Percentiles rank a stretch among this genome's conserved stretches.
Conservation (phyloP, 2,329 filamentous ascomycete species). For the Bretziella fagacearum region DNA sequence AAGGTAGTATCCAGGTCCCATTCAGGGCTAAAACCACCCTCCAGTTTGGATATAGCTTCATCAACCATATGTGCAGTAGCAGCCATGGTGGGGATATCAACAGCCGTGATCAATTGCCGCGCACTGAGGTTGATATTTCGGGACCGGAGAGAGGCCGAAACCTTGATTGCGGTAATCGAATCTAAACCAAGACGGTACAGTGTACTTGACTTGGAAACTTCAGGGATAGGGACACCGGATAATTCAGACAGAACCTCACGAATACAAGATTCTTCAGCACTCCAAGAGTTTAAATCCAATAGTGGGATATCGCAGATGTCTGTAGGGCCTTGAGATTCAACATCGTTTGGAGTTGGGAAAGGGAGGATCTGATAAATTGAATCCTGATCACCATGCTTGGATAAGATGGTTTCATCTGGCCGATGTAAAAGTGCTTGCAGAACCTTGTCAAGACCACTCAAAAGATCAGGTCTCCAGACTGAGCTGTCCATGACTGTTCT, state of each 20-base stretch:
- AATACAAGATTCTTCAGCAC: conserved; percentile 23
- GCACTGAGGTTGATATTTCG: conserved; percentile 46
- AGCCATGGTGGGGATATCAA: conserved; percentile 38
- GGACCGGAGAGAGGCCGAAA: conserved; percentile 52
- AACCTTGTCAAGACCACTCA: conserved; percentile 39
- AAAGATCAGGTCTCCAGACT: conserved; percentile 34
- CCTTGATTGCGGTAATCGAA: conserved; percentile 82
- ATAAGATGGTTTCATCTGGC: too few species aligned
- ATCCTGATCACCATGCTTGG: too few species aligned
- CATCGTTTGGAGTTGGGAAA: neutral
- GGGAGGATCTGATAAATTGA: too few species aligned
- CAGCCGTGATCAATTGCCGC: conserved; percentile 50
- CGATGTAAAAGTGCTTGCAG: neutral
- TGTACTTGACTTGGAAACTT: conserved; percentile 44
- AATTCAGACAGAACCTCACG: conserved; percentile 36
- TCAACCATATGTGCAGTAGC: neutral
- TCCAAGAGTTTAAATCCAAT: conserved; percentile 20
- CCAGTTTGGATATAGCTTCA: neutral
- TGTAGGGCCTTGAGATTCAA: neutral
- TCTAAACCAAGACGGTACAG: conserved; percentile 79
- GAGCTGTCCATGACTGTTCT: conserved; percentile 50
- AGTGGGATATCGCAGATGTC: neutral
- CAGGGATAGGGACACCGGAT: conserved; percentile 39
- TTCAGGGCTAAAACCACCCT: neutral
- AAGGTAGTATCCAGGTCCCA: neutral